Base-by-base conservation (phyloP, 2,329 filamentous ascomycete species). In the Colletotrichum sp. region DNA sequence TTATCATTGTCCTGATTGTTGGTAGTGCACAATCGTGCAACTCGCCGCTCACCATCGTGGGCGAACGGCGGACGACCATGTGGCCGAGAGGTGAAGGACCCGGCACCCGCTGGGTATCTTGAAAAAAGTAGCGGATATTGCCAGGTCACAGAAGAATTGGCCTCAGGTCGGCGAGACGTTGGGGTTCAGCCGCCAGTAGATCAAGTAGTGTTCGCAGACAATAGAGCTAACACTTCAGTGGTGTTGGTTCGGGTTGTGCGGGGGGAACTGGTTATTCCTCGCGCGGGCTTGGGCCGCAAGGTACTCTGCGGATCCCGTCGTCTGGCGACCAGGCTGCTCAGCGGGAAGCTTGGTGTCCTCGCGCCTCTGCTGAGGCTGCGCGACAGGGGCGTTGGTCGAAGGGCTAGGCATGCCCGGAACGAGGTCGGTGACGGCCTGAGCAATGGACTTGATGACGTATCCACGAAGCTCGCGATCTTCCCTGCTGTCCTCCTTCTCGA, bases 401-500 rank as follows among this genome's bases (percentile, higher is more conserved):
- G 82, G 80, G 66, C 79, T 80, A 15, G 84, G 80, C 32, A 84
- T 78, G 28, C 90, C 87, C 65, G 92, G 90, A 43, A 93, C 88
- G 65, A 95, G 90, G 77, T 92, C 91, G 73, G 92, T 94, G 76
- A 96, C 92, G 58, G 94, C 93, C 79, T 93, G 91, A 15, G 94
- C 91, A 78, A 96, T 94, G 5, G 92, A 92, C 70, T 92, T 91
- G 76, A 96, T 92, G 73, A 96, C 92, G 80, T 94, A 94, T 79
- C 90, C 90, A 74, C 94, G 91, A 34, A 97, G 90, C 83, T 97
- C 94, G 67, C 91, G 91, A 80, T 95, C 93, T 82, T 97, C 95
- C 64, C 89, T 89, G 79, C 91, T 90, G 83, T 97, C 95, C 82
- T 97, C 95, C 82, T 95, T 95, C 83, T 96, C 93, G 16, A 97